phyloP scores from a whole-genome alignment of 805 yeast genomes.

The Citeromyces nyonsensis region DNA sequence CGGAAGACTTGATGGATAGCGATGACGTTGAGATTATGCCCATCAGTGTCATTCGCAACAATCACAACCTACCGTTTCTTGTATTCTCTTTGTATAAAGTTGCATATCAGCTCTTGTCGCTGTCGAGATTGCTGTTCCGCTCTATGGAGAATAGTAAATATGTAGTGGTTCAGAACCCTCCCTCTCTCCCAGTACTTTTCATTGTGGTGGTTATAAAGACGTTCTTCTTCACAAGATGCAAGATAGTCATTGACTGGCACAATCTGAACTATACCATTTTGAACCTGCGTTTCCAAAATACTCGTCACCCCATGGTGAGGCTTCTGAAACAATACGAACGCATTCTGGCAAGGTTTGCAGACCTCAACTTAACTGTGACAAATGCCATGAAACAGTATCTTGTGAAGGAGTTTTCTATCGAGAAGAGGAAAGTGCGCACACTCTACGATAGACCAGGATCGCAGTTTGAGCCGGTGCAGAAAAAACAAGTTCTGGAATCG shows the following conservation, averaged over 20 bases:
- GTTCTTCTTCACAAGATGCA: slow-evolving; percentile 27
- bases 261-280: slow-evolving; percentile 79
- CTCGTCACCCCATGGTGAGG: slow-evolving; percentile 45
- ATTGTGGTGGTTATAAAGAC: slow-evolving; percentile 39
- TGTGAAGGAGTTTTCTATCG: slow-evolving; percentile 34
- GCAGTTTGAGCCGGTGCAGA: slow-evolving; percentile 39
- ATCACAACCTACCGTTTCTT: slow-evolving; percentile 28
- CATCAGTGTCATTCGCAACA: slow-evolving; percentile 23
- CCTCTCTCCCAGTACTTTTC: slow-evolving; percentile 70
- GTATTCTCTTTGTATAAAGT: slow-evolving; percentile 48
- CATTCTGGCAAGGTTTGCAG: slow-evolving; percentile 44
- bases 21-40: slow-evolving; percentile 33
- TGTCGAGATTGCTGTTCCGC: slow-evolving; percentile 31
- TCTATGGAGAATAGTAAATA: slow-evolving; percentile 52
- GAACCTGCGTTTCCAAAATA: slow-evolving; percentile 40
- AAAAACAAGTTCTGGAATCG: slow-evolving; percentile 15
- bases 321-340: slow-evolving; percentile 49
- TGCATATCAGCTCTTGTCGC: slow-evolving; percentile 29
- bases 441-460: slow-evolving; percentile 79
- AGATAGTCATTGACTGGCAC: slow-evolving; percentile 88
- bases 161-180: slow-evolving; percentile 82
- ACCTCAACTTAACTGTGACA: slow-evolving; percentile 71
- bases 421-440: slow-evolving; percentile 32
- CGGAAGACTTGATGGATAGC: slow-evolving; percentile 32
- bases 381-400: slow-evolving; percentile 52